These are phyloP conservation scores for Pseudocercospora macadamiae DNA, from an alignment of 2,329 filamentous ascomycete species.

Conservation along the genomic window DNA sequence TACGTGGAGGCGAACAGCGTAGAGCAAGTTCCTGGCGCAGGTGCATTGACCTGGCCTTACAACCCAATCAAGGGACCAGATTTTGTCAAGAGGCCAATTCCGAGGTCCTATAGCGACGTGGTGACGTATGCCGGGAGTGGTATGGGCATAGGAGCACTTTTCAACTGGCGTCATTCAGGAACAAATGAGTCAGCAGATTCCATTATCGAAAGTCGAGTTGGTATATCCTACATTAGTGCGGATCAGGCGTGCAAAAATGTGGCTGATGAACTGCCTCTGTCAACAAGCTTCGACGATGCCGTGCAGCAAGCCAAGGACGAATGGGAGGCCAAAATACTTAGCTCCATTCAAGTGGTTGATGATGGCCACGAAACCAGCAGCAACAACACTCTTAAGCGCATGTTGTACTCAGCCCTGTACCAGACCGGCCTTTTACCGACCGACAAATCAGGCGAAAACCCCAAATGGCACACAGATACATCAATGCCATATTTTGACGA, in stretches of 20 bases:
- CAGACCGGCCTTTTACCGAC: conserved; percentile 27
- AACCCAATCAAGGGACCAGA: conserved; percentile 19
- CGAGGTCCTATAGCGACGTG: conserved; percentile 23
- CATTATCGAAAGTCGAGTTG: conserved; percentile 19
- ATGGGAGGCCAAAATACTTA: conserved; percentile 24
- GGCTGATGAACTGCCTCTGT: conserved; percentile 18
- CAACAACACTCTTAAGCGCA: conserved; percentile 24
- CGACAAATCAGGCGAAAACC: conserved; percentile 36
- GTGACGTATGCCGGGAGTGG: conserved; percentile 23
- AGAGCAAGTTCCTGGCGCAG: conserved; percentile 20
- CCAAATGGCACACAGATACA: conserved; percentile 32
- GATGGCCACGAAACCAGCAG: conserved; percentile 18
- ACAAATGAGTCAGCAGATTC: conserved; percentile 16
- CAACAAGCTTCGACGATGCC: conserved; percentile 19
- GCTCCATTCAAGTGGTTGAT: conserved; percentile 18
- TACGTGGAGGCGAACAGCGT: conserved; percentile 19
- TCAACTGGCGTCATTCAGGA: conserved; percentile 23
- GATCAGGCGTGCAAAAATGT: conserved; percentile 22
- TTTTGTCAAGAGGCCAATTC: conserved; percentile 17
- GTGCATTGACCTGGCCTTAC: conserved; percentile 28
- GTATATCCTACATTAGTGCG: conserved; percentile 25
- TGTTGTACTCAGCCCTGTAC: conserved; percentile 30
- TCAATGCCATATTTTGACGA: conserved; percentile 43
- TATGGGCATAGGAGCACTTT: conserved; percentile 25
- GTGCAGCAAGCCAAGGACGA: conserved; percentile 21